Percentiles rank a stretch among this genome's conserved stretches.
Evolutionary conservation across 345 rosid genomes (phyloP).

Genomic region (Arabis alpina): DNA sequence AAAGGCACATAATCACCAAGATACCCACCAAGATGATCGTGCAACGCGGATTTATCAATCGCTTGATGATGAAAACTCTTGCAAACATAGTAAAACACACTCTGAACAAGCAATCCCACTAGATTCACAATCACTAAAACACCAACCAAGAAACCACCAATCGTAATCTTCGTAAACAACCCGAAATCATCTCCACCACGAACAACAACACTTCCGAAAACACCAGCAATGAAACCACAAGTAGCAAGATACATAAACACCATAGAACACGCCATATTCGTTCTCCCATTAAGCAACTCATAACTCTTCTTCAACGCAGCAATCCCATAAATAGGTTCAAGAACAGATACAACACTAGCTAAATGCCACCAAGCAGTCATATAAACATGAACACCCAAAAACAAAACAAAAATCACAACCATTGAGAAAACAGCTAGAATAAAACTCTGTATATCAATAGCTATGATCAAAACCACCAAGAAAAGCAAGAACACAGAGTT

Average conservation of each 20-base stretch:
- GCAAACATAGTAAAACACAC: constrained; percentile 91
- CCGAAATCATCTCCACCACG: constrained; percentile 70
- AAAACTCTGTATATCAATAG: constrained; percentile 55
- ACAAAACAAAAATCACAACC: constrained; percentile 55
- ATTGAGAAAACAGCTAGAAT: constrained; percentile 50
- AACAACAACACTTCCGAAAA: constrained; percentile 68
- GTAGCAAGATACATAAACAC: constrained; percentile 67
- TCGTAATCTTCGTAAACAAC: constrained; percentile 61
- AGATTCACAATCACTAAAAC: constrained; percentile 80
- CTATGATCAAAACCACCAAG: constrained; percentile 55
- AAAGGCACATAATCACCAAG: constrained; percentile 94
- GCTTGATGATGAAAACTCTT: constrained; percentile 87
- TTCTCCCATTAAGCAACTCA: constrained; percentile 77
- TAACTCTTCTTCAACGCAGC: constrained; percentile 93
- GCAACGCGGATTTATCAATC: constrained; percentile 75
- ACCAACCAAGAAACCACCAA: constrained; percentile 85
- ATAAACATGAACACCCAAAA: constrained; percentile 75
- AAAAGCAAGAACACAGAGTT: constrained; percentile 55
- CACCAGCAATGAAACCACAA: constrained; percentile 51
- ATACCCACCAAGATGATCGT: constrained; percentile 94
- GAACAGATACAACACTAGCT: constrained; percentile 93
- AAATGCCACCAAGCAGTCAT: constrained; percentile 93
- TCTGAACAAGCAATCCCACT: constrained; percentile 84
- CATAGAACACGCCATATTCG: constrained; percentile 56
- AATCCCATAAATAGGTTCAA: constrained; percentile 72